Evolutionary conservation across 2,329 filamentous ascomycete species (phyloP), one percentile per base, ranked within the genome.

Genomic region (Mycosphaerelloides madeirae): DNA sequence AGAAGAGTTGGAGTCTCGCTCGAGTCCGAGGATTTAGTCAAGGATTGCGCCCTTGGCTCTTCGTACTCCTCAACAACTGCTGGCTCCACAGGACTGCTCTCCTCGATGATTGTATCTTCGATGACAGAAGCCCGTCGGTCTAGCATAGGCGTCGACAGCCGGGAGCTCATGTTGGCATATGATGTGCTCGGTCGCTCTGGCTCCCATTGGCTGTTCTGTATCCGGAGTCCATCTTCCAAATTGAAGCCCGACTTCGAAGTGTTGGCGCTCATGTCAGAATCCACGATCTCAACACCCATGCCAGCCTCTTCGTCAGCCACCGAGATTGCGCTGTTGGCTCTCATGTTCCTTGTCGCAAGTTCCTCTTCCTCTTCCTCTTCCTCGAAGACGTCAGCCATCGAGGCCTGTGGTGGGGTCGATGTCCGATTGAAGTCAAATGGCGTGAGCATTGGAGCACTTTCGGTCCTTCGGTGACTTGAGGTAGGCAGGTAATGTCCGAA

Each of bases 311-410:
- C 55, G 11, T 46, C 41, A n/a, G 25, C 31, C 4, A 32, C 37
- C 12, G 48, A 47, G 20, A 44, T 31, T 5, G 39, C 45, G 40
- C 50, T 55, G 12, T 28, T 45, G 12, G 50, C 44, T 38, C 29
- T 43, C 31, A 38, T 32, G 29, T 25, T 28, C 28, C 40, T 43
- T 3, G 37, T 41, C 33, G 55, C 68, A 16, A 15, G 19, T 19
- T 31, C 20, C 16, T 41, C 42, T 4, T 47, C 39, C 53, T 68
- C 68, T 50, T 71, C 69, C 20, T 90, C 86, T 56, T 91, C 87
- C 60, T 93, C 87, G 52, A 91, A 93, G 1, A 93, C 87, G 61
- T 91, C 87, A 0, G 83, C 85, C 85, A 93, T 90, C 0, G 83
- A 83, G 0, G 83, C 81, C 53, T 78, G 55, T 8, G 60, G 55